Evolutionary conservation across 2,329 filamentous ascomycete genomes (phyloP).

Genomic region (Alternaria infectoria): DNA sequence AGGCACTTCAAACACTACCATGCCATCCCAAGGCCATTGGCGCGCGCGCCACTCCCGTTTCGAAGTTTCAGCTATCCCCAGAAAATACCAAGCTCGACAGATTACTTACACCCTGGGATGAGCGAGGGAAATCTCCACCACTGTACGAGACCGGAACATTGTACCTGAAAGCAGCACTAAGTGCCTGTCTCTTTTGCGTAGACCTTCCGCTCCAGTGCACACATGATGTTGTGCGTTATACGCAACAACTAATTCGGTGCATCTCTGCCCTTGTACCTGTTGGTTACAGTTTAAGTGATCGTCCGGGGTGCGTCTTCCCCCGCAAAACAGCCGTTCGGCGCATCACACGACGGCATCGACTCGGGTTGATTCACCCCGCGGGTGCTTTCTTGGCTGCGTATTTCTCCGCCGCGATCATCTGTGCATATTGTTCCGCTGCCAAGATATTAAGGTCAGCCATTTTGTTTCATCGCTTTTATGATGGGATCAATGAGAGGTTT

Average conservation of each 20-base stretch:
- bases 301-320: background rate
- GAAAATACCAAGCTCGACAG: background rate
- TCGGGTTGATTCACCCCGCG: conserved; percentile 1
- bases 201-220: background rate
- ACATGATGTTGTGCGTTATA: background rate
- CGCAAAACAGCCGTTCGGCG: background rate
- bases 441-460: conserved; percentile 1
- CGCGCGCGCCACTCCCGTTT: background rate
- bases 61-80: background rate
- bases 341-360: background rate
- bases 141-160: background rate
- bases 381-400: background rate
- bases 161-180: background rate
- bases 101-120: background rate
- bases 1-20: background rate
- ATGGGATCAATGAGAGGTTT: background rate
- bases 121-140: background rate
- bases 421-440: conserved; percentile 1
- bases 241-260: background rate
- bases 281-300: background rate
- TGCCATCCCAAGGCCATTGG: background rate
- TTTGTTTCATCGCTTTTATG: background rate
- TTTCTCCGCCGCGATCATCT: conserved; percentile 3
- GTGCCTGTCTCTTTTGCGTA: background rate
- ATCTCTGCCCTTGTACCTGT: background rate